These are phyloP conservation scores for Lablab purpureus DNA, from an alignment of 306 rosid genomes.

Conservation along the genomic window DNA sequence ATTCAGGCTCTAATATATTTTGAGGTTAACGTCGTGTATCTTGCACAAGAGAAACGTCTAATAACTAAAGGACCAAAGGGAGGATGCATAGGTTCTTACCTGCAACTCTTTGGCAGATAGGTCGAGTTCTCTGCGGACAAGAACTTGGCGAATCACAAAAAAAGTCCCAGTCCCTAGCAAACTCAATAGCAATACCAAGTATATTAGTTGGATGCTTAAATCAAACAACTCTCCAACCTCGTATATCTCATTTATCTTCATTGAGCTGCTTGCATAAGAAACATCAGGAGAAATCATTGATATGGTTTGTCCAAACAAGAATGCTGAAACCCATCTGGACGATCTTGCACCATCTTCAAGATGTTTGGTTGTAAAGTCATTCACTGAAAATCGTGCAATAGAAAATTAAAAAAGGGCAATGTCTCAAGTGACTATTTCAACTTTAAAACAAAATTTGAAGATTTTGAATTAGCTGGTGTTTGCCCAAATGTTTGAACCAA, in stretches of 20 bases:
- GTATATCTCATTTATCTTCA: constrained; percentile 65
- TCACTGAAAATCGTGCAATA: constrained; percentile 52
- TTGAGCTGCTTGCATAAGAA: constrained; percentile 65
- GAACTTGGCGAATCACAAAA: constrained; percentile 94
- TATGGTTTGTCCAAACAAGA: constrained; percentile 67
- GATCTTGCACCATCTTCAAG: constrained; percentile 53
- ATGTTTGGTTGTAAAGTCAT: constrained; percentile 48
- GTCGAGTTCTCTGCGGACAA: constrained; percentile 95
- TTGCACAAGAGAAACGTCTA: constrained; percentile 25
- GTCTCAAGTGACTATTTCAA: not conserved
- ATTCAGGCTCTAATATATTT: constrained; percentile 35
- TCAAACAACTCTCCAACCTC: constrained; percentile 88
- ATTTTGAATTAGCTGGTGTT: constrained; percentile 31
- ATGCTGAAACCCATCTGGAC: constrained; percentile 57
- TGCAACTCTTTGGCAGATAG: constrained; percentile 99
- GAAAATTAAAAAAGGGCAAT: constrained; percentile 27
- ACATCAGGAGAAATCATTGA: constrained; percentile 64
- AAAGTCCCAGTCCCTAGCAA: constrained; percentile 87
- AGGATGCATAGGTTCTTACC: constrained; percentile 56
- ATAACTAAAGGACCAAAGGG: constrained; percentile 21
- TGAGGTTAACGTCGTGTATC: not conserved
- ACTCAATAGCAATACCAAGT: constrained; percentile 71
- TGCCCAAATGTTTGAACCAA: constrained; percentile 12
- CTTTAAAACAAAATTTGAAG: constrained; percentile 15
- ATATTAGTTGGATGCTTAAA: constrained; percentile 87